A percentile compares a stretch with the other conserved stretches of the same genome.
Conservation (phyloP, 495 filamentous ascomycete genomes). For the Lasiosphaeris hirsuta region DNA sequence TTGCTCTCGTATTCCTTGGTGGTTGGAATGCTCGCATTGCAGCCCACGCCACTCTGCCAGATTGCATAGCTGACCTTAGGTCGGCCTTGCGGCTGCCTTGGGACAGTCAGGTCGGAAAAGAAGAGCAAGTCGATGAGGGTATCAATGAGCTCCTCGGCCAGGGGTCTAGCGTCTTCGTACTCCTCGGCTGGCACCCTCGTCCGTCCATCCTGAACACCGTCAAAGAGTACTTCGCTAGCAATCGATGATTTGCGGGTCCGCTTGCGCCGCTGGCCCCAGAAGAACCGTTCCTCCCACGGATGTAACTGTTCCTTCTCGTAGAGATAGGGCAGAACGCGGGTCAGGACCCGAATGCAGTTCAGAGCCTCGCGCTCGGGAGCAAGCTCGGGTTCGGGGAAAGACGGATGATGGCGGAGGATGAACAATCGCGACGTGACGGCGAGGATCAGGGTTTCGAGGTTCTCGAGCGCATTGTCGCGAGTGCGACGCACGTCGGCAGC, state of each 20-base stretch:
- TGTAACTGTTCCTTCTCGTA: constrained; percentile 88
- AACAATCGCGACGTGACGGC: constrained; percentile 78
- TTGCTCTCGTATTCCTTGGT: constrained; percentile 90
- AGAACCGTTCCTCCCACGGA: constrained; percentile 87
- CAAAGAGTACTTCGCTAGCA: constrained; percentile 75
- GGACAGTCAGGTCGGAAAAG: constrained; percentile 84
- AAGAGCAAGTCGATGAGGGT: constrained; percentile 87
- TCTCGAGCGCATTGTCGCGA: constrained; percentile 78
- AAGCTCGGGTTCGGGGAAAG: constrained; percentile 82
- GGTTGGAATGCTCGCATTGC: constrained; percentile 82
- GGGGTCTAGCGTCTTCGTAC: constrained; percentile 78
- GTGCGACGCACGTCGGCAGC: constrained; percentile 89
- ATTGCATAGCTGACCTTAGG: constrained; percentile 88
- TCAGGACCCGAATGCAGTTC: constrained; percentile 91
- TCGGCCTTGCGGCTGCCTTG: constrained; percentile 59
- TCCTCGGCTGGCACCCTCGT: constrained; percentile 54
- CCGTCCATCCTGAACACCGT: constrained; percentile 61
- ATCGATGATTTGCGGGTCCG: constrained; percentile 50
- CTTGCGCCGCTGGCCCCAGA: constrained; percentile 78
- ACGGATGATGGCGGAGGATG: constrained; percentile 77
- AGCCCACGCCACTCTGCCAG: constrained; percentile 97
- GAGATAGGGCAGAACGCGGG: constrained; percentile 85
- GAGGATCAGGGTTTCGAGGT: constrained; percentile 86
- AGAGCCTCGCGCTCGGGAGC: constrained; percentile 88
- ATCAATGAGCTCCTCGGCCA: constrained; percentile 93